phyloP scores from a whole-genome alignment of 352 stramenopile genomes.

The Pythium monospermum region DNA sequence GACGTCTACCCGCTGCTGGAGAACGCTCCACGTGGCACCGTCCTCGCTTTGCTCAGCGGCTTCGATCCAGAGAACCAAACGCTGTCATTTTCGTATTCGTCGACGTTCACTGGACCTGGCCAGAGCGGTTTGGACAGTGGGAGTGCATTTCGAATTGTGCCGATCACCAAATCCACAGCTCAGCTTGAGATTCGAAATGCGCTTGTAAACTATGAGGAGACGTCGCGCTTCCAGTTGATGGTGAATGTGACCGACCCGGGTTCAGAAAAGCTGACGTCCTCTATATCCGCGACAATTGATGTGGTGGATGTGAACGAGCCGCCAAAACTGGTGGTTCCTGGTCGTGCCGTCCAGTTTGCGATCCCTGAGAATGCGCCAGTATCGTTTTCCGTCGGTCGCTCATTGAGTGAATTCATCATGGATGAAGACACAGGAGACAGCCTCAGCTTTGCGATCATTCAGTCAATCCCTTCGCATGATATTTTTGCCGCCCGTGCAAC shows the following conservation, averaged over 20 bases:
- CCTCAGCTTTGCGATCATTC: slow-evolving; percentile 9
- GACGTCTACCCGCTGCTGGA: slow-evolving; percentile 25
- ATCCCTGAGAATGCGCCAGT: slow-evolving; percentile 21
- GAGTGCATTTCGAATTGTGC: slow-evolving; percentile 34
- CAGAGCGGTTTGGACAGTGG: slow-evolving; percentile 8
- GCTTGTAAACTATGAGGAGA: slow-evolving; percentile 34
- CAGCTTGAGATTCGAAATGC: slow-evolving; percentile 41
- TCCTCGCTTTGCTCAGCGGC: slow-evolving; percentile 30
- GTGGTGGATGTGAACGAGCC: slow-evolving; percentile 30
- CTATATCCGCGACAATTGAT: slow-evolving; percentile 6
- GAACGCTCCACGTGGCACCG: slow-evolving; percentile 35
- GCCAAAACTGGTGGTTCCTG: slow-evolving; percentile 5
- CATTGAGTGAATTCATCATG: slow-evolving; percentile 11
- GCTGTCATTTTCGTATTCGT: slow-evolving; percentile 28
- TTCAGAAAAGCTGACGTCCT: slow-evolving; percentile 18
- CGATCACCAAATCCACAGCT: slow-evolving; percentile 25
- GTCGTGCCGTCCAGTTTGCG: background rate
- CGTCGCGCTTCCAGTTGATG: slow-evolving; percentile 27
- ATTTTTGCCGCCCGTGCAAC: slow-evolving; percentile 8
- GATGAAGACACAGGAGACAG: slow-evolving; percentile 20
- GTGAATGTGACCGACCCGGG: slow-evolving; percentile 35
- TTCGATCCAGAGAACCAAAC: slow-evolving; percentile 54
- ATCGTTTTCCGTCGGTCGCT: slow-evolving; percentile 4
- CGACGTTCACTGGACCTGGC: slow-evolving; percentile 19
- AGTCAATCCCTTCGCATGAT: slow-evolving; percentile 2